Evolutionary conservation across 164 flowering plant genomes (phyloP).

Genomic region (Akebia trifoliata): DNA sequence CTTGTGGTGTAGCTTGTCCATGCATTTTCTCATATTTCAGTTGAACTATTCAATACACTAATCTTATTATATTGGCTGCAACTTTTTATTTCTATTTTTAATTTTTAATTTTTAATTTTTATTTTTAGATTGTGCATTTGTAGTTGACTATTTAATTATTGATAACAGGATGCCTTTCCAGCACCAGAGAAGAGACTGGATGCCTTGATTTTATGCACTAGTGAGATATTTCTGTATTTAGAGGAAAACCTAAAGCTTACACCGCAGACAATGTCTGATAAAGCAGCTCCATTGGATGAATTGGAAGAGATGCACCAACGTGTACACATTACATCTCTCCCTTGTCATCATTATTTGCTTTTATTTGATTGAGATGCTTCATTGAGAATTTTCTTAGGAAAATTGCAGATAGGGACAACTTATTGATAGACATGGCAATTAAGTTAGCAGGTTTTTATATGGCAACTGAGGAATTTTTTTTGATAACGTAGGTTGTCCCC

Average conservation of each 20-base stretch:
- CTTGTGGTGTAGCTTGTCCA: too few species aligned
- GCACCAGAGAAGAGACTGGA: slow-evolving; percentile 81
- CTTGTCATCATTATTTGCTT: background rate
- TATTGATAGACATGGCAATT: too few species aligned
- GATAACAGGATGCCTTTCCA: slow-evolving; percentile 80
- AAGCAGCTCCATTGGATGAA: slow-evolving; percentile 69
- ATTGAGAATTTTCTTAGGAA: background rate
- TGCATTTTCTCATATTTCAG: too few species aligned
- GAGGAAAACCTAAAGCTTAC: slow-evolving; percentile 88
- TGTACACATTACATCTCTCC: slow-evolving; percentile 33
- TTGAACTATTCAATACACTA: background rate
- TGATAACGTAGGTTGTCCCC: too few species aligned
- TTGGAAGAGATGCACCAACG: slow-evolving; percentile 84
- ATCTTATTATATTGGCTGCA: background rate
- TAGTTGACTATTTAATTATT: slow-evolving; percentile 11
- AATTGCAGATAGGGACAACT: background rate
- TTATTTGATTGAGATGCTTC: slow-evolving; percentile 5
- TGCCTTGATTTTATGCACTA: slow-evolving; percentile 68
- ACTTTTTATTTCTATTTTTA: background rate
- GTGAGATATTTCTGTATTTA: slow-evolving; percentile 69
- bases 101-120: too few species aligned
- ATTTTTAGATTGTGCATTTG: background rate
- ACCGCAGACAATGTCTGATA: slow-evolving; percentile 76
- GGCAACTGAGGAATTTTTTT: too few species aligned
- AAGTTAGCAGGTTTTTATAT: too few species aligned